These are phyloP conservation scores for Skeletonema menzelii DNA, from an alignment of 108 stramenopile genomes.

Conservation along the genomic window DNA sequence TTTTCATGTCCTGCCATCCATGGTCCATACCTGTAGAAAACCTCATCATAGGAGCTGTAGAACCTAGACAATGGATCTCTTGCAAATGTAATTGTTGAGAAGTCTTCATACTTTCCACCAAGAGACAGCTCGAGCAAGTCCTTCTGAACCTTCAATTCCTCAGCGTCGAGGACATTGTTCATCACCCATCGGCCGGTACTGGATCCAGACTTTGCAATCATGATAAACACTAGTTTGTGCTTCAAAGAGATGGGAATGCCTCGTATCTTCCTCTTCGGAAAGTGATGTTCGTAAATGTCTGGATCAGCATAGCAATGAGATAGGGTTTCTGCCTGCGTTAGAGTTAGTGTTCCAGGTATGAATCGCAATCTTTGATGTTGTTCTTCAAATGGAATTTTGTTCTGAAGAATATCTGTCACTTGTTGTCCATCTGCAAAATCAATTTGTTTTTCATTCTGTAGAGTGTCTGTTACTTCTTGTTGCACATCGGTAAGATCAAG, in stretches of 20 bases:
- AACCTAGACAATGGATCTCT: slow-evolving; percentile 30
- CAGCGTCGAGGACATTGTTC: slow-evolving; percentile 26
- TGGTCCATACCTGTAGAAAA: slow-evolving; percentile 8
- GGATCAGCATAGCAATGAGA: slow-evolving; percentile 35
- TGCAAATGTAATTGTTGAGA: slow-evolving; percentile 32
- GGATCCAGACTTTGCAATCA: slow-evolving; percentile 41
- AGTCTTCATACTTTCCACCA: slow-evolving; percentile 21
- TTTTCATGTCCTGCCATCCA: neutral
- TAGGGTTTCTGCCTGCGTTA: slow-evolving; percentile 27
- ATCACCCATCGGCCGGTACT: slow-evolving; percentile 34
- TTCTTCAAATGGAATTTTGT: neutral
- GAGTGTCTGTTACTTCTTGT: neutral
- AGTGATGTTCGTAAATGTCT: slow-evolving; percentile 20
- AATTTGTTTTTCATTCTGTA: neutral
- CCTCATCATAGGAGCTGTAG: slow-evolving; percentile 23
- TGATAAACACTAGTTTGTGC: slow-evolving; percentile 29
- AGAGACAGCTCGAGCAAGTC: neutral
- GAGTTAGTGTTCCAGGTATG: slow-evolving; percentile 14
- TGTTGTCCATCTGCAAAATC: neutral
- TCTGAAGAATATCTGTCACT: neutral
- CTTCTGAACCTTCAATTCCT: slow-evolving; percentile 13
- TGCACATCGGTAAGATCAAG: neutral
- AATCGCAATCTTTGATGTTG: slow-evolving; percentile 14
- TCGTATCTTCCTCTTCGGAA: slow-evolving; percentile 1
- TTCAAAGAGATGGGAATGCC: slow-evolving; percentile 31